Conservation (phyloP, 179 eudicot species). For the Amaranthus tricolor region DNA sequence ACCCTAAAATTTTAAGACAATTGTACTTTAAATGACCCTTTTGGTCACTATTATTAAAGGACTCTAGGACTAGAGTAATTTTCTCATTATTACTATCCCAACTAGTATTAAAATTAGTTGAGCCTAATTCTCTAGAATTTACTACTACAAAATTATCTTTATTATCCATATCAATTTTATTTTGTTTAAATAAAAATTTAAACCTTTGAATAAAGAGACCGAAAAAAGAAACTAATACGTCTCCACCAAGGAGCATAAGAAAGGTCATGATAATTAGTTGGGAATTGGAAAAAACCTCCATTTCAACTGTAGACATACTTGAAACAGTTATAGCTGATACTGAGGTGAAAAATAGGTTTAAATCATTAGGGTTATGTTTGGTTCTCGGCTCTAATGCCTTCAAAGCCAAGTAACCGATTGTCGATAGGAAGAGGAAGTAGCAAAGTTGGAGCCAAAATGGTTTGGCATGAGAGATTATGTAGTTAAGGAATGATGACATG, state of each 20-base stretch:
- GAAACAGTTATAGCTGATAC: conserved; percentile 67
- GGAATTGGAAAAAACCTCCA: conserved; percentile 67
- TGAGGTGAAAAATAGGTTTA: conserved; percentile 60
- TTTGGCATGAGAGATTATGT: conserved; percentile 9
- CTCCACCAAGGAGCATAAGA: conserved; percentile 64
- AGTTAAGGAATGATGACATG: conserved; percentile 8
- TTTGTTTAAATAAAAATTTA: conserved; percentile 8
- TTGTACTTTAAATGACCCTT: conserved; percentile 21
- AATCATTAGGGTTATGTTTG: conserved; percentile 22
- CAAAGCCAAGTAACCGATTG: conserved; percentile 46
- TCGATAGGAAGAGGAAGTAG: conserved; percentile 43
- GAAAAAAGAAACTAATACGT: conserved; percentile 54
- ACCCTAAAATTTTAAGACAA: conserved; percentile 41
- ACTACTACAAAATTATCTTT: background rate
- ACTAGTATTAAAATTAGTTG: background rate
- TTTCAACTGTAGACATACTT: conserved; percentile 72
- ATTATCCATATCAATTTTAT: background rate
- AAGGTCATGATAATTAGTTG: conserved; percentile 54
- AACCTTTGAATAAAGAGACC: conserved; percentile 29
- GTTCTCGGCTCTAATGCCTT: conserved; percentile 37
- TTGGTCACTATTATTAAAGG: background rate
- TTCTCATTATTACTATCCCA: background rate
- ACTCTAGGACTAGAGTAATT: background rate
- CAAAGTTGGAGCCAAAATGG: conserved; percentile 41
- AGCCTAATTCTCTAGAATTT: conserved; percentile 17